Evolutionary conservation across 768 basidiomycete species (phyloP).

Genomic region (Serendipita indica): DNA sequence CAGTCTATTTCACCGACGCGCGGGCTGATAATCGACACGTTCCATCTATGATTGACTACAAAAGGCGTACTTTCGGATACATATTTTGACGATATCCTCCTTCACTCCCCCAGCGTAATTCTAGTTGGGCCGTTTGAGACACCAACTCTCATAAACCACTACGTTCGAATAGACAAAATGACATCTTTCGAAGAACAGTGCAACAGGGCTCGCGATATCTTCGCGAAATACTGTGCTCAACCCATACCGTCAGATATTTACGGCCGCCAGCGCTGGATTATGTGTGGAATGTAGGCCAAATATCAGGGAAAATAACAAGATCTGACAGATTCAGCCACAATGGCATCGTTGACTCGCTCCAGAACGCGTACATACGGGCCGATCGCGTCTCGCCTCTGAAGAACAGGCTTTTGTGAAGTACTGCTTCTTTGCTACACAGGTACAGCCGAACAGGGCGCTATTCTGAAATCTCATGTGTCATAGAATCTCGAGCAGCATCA

Average conservation of each 20-base stretch:
- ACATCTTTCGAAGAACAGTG: not conserved
- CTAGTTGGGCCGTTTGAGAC: no score
- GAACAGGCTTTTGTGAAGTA: not conserved
- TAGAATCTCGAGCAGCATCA: slow-evolving; percentile 5
- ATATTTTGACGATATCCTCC: no score
- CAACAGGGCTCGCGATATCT: not conserved
- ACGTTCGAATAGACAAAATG: no score
- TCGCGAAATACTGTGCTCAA: not conserved
- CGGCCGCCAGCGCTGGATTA: not conserved
- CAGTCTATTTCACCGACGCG: no score
- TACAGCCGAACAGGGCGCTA: not conserved
- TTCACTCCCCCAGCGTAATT: no score
- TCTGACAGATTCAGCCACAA: not conserved
- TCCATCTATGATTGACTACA: no score
- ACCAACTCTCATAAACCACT: no score
- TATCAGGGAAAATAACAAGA: not conserved
- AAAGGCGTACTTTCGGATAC: no score
- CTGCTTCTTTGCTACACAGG: not conserved
- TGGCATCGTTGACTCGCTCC: not conserved
- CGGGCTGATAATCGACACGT: no score
- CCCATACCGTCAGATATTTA: not conserved
- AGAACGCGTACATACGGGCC: not conserved
- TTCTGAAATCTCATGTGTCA: not conserved
- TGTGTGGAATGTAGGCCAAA: not conserved
- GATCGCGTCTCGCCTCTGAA: not conserved